Conservation (phyloP, 2,329 filamentous ascomycete species). For the Harringtonia aguacate region DNA sequence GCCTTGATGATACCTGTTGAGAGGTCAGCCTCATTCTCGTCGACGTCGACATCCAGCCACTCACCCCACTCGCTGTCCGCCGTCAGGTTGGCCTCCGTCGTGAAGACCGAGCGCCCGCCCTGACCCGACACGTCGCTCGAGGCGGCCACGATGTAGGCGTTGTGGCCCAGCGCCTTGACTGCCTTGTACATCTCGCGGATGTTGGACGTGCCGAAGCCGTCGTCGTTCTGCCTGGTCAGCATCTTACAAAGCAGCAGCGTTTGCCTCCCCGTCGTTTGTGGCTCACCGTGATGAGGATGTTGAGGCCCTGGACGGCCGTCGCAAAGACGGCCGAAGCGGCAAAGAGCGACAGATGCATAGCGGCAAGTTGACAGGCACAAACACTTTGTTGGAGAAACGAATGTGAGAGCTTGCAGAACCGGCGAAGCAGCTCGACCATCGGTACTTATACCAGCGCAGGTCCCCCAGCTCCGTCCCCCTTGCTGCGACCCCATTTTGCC, state of each 20-base stretch:
- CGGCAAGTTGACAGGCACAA: too few relatives aligned
- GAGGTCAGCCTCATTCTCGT: background rate
- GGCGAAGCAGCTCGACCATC: too few relatives aligned
- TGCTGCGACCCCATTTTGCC: too few relatives aligned
- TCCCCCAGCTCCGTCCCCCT: too few relatives aligned
- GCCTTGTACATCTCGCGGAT: slow-evolving; percentile 27
- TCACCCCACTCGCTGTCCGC: slow-evolving; percentile 26
- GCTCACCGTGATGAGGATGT: slow-evolving; percentile 8
- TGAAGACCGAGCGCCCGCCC: slow-evolving; percentile 32
- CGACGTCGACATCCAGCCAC: background rate
- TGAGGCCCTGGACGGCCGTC: slow-evolving; percentile 2
- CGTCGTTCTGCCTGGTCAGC: slow-evolving; percentile 18
- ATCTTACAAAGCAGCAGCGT: background rate
- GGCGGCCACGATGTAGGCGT: slow-evolving; percentile 35
- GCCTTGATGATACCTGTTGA: slow-evolving; percentile 30
- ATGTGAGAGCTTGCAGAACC: too few relatives aligned
- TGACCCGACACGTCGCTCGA: slow-evolving; percentile 32
- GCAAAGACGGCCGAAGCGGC: background rate
- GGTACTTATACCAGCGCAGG: too few relatives aligned
- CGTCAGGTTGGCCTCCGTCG: slow-evolving; percentile 28
- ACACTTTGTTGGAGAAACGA: too few relatives aligned
- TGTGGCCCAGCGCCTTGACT: slow-evolving; percentile 47
- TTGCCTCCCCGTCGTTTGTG: background rate
- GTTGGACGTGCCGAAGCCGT: slow-evolving; percentile 30
- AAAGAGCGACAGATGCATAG: too few relatives aligned